A percentile compares a stretch with the other conserved stretches of the same genome.
Conservation (phyloP, 257 asterid species). For the Solanum paucissectum region DNA sequence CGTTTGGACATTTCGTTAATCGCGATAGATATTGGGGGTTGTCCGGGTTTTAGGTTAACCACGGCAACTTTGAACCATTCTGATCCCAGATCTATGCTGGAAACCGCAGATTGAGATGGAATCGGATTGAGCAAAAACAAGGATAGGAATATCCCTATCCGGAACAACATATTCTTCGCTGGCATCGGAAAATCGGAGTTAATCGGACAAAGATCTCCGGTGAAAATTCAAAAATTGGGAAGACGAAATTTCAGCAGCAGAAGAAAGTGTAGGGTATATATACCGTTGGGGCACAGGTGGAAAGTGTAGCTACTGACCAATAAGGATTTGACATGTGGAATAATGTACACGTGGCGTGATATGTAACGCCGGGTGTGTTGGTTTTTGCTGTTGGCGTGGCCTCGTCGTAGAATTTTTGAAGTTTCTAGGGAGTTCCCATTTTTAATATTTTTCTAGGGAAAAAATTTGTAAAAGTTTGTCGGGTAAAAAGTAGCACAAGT, state of each 20-base stretch:
- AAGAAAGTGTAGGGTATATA: conserved; percentile 12
- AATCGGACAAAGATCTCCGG: not conserved
- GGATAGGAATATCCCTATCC: conserved; percentile 31
- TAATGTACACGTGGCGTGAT: conserved; percentile 35
- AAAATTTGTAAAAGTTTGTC: not conserved
- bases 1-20: conserved; percentile 98
- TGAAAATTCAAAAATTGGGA: not conserved
- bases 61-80: conserved; percentile 94
- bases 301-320: conserved; percentile 16
- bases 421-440: not conserved
- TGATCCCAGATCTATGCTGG: conserved; percentile 97
- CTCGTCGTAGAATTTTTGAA: not conserved
- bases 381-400: not conserved
- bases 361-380: conserved; percentile 52
- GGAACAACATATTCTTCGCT: conserved; percentile 12
- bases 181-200: not conserved
- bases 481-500: not conserved
- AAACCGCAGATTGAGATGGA: conserved; percentile 70
- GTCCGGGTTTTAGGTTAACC: conserved; percentile 90
- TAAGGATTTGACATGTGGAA: conserved; percentile 15
- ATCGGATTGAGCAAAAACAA: conserved; percentile 20
- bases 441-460: not conserved
- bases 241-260: not conserved
- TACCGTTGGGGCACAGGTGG: conserved; percentile 26
- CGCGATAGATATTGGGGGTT: conserved; percentile 83